phyloP scores from a whole-genome alignment of 1,284 basidiomycete genomes.

The Chalciporus piperatoides region DNA sequence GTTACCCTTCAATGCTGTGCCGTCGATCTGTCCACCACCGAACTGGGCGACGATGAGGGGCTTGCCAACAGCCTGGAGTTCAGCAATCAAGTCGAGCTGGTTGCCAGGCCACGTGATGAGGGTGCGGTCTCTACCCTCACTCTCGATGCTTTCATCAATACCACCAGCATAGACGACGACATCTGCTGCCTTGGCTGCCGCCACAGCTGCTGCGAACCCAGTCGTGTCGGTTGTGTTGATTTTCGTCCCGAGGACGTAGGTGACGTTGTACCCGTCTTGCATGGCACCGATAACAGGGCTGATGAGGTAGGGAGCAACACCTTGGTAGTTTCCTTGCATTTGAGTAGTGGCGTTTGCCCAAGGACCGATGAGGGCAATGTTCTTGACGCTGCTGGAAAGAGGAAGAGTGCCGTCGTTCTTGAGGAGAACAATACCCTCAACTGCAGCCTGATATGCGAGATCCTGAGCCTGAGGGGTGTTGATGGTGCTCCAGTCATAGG shows the following conservation, averaged over 20 bases:
- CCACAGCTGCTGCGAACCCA: slow-evolving; percentile 55
- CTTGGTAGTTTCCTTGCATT: slow-evolving; percentile 57
- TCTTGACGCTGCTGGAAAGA: slow-evolving; percentile 39
- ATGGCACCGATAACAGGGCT: slow-evolving; percentile 49
- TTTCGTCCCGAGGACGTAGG: slow-evolving; percentile 41
- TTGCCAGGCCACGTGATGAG: slow-evolving; percentile 53
- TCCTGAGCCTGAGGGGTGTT: slow-evolving; percentile 45
- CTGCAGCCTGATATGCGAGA: slow-evolving; percentile 49
- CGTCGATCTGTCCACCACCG: slow-evolving; percentile 55
- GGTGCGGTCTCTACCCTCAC: slow-evolving; percentile 47
- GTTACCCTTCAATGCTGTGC: slow-evolving; percentile 43
- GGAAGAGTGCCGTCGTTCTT: slow-evolving; percentile 57
- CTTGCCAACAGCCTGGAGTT: slow-evolving; percentile 44
- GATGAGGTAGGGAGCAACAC: slow-evolving; percentile 50
- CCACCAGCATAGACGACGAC: slow-evolving; percentile 59
- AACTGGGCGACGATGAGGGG: slow-evolving; percentile 53
- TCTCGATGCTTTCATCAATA: slow-evolving; percentile 50
- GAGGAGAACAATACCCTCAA: slow-evolving; percentile 51
- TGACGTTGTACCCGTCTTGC: slow-evolving; percentile 44
- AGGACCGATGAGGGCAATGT: slow-evolving; percentile 51
- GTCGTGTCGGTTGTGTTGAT: slow-evolving; percentile 38
- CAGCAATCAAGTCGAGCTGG: slow-evolving; percentile 47
- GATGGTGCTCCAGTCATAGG: slow-evolving; percentile 45
- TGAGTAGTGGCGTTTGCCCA: slow-evolving; percentile 52
- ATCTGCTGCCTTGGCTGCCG: slow-evolving; percentile 61